Base-by-base conservation (phyloP, 2,329 filamentous ascomycete species). In the Hirsutella thompsonii region DNA sequence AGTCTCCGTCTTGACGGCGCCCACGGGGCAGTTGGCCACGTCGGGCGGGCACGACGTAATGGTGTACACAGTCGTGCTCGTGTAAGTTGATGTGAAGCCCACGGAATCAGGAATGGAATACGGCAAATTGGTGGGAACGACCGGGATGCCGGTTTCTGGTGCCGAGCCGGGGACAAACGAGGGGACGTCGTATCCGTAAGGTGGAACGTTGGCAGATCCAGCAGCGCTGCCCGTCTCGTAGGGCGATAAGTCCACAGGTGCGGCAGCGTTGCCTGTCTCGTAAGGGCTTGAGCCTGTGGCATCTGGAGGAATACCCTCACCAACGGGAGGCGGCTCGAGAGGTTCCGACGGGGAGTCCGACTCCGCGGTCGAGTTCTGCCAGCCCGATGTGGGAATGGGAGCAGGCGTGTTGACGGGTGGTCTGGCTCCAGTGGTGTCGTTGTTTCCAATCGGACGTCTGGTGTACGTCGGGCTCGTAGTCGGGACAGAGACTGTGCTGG, bases 41-140 rank as follows among this genome's bases (percentile, higher is more conserved):
- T 39, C 46, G 9, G 52, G 47, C 16, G 54, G 48, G 46, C 58
- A 61, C 3, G 55, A 50, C 0, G 55, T 60, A 42, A 61, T 45
- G 30, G 58, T 60, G 46, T 55, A 55, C 28, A 53, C 48, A 40
- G 40, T 49, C 39, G 52, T 55, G 16, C 46, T 49, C 32, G 48
- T 54, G 9, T 16, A 34, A 16, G 32, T 34, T 14, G 32, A 34
- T 16, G 32, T 18, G 13, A 16, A 18, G 8, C 14, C 16, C 6
- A 16, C 14, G 14, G 18, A 2, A 3, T 18, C 5, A n/a, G 10
- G 11, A 3, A 10, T 9, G 28, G 13, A 11, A 16, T 10, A 8
- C 8, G 14, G 30, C 30, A n/a, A 14, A n/a, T n/a, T 11, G 11
- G 13, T 16, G 16, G 32, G 16, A 18, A 16, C 16, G 1, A 8